These are phyloP conservation scores for Salvia splendens DNA, from an alignment of 257 asterid species.

Conservation along the genomic window DNA sequence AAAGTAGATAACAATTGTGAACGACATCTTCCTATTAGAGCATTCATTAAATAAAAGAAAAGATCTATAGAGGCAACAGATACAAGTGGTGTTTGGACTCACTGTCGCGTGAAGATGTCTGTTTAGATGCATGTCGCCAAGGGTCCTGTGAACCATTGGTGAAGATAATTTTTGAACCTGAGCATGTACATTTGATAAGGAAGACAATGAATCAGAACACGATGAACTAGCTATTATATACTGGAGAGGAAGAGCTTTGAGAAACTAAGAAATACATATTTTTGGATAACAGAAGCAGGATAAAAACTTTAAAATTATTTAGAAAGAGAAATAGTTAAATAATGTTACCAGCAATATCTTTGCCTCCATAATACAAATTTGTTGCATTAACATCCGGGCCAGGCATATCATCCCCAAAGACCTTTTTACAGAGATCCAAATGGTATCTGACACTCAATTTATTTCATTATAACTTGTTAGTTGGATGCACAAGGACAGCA, in stretches of 20 bases:
- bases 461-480: conserved; percentile 4
- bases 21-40: background rate
- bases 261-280: background rate
- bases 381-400: conserved; percentile 82
- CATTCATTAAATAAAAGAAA: conserved; percentile 1
- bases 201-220: conserved; percentile 23
- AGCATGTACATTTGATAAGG: conserved; percentile 23
- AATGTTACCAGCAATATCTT: conserved; percentile 70
- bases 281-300: background rate
- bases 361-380: conserved; percentile 91
- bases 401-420: conserved; percentile 63
- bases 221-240: background rate
- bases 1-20: background rate
- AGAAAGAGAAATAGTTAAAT: conserved; percentile 14
- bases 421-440: conserved; percentile 91
- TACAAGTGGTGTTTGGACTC: conserved; percentile 38
- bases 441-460: conserved; percentile 67
- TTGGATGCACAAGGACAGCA: background rate
- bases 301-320: background rate
- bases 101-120: conserved; percentile 78
- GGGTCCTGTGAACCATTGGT: conserved; percentile 99
- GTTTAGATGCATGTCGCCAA: conserved; percentile 97
- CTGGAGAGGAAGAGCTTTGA: conserved; percentile 1
- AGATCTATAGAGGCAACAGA: background rate
- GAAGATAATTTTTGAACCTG: conserved; percentile 90